A percentile compares a stretch with the other conserved stretches of the same genome.
phyloP scores from a whole-genome alignment of 73 alveolate genomes.

The Durusdinium trenchii region DNA sequence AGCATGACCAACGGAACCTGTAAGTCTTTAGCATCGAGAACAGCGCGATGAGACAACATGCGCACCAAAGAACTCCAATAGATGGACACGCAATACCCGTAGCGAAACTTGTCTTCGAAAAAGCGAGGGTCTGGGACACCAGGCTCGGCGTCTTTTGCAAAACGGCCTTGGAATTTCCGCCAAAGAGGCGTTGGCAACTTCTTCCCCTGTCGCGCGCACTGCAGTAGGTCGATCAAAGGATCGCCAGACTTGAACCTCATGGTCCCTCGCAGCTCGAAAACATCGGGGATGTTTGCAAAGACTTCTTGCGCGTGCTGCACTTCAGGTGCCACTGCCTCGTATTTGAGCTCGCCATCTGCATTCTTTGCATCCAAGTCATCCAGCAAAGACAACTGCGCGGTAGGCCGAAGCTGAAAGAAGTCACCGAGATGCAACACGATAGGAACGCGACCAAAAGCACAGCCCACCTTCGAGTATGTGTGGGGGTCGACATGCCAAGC shows the following conservation, averaged over 20 bases:
- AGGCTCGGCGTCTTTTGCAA: not conserved
- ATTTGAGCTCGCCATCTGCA: not conserved
- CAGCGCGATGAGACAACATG: not conserved
- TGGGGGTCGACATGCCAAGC: not conserved
- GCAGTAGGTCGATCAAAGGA: constrained; percentile 32
- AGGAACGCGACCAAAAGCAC: constrained; percentile 49
- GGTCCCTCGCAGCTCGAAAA: constrained; percentile 33
- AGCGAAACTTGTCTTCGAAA: not conserved
- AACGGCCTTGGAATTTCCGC: not conserved
- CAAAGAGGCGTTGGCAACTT: too few species aligned
- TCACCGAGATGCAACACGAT: constrained; percentile 37
- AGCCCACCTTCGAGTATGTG: not conserved
- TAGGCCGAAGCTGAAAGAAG: constrained; percentile 32
- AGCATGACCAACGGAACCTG: constrained; percentile 1
- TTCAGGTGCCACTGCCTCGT: not conserved
- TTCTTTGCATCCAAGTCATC: not conserved
- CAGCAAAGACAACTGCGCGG: constrained; percentile 30
- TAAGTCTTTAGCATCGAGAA: not conserved
- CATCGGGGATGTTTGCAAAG: not conserved
- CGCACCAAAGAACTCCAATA: constrained; percentile 13
- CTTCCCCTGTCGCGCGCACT: too few species aligned
- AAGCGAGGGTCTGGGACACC: not conserved
- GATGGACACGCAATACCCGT: constrained; percentile 27
- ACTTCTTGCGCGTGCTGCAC: constrained; percentile 26
- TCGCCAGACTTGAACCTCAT: constrained; percentile 32